Evolutionary conservation across 768 basidiomycete genomes (phyloP), one percentile per base, ranked within the genome.

Genomic region (Boletus vinaceobasis): DNA sequence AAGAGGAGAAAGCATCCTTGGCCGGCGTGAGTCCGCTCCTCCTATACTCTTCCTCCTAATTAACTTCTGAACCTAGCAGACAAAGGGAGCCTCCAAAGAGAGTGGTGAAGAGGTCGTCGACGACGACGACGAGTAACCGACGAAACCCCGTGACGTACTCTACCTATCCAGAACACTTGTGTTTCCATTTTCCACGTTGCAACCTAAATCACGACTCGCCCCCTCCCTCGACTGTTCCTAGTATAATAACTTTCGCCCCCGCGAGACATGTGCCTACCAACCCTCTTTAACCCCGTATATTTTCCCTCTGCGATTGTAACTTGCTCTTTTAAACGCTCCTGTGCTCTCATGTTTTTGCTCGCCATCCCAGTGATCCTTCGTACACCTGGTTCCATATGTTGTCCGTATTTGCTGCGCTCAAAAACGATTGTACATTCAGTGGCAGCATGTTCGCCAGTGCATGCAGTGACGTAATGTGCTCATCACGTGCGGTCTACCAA

Each of bases 1-100:
- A 93, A 63, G 80, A 85, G 53, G 91, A 93, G 71, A 91, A 90
- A 71, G 72, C 73, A 45, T 72, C 70, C 5, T 63, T 77, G 64
- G 68, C 77, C 43, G 36, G 57, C 2, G 79, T 80, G 53, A 52
- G 76, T 71, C 48, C 47, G 5, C 40, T 37, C 55, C 7, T 26
- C 13, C 1, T 43, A n/a, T 19, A 4, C 14, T 26, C 8, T 15
- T 33, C 0, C 2, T 2, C 2, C 2, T 19, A 13, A 23, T 48
- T 59, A 26, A 54, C 61, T 17, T 36, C 1, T 27, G 4, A 33
- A 31, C 15, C 21, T 26, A 37, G 29, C 31, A 76, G 73, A 36
- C 60, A 7, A 75, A 76, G 56, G 60, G 19, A 15, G 1, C 60
- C 45, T 70, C 71, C 40, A 74, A 74, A 43, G 73, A 70, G 45